Evolutionary conservation across 805 yeast genomes (phyloP), one percentile per base, ranked within the genome.

Genomic region (Candida hispaniensis): DNA sequence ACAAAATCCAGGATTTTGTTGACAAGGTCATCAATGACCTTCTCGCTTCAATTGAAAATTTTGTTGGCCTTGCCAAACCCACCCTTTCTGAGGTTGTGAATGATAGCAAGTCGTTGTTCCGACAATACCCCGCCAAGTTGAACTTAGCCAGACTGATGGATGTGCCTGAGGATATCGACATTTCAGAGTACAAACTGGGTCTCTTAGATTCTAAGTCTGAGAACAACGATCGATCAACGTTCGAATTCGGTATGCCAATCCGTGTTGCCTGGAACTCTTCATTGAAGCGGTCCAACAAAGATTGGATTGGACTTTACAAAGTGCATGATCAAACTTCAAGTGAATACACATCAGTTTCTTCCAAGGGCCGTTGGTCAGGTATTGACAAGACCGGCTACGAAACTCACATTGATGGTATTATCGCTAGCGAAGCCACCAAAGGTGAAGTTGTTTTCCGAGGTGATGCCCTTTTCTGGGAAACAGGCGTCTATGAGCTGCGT

Each of bases 251-350:
- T 1, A 53, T 60, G 6, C 70, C 78, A 2, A 64, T 80, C 15
- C 51, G 50, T 13, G 66, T 77, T 4, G 48, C 55, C 13, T 80
- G 79, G 75, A 50, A 54, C 16, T 59, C 75, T 1, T 77, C 80
- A 1, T 58, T 56, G 2, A 41, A 48, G 14, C 73, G 69, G 43
- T 57, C 70, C 11, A 39, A 56, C 0, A 63, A 60, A 26, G 86
- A 79, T 50, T 80, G 93, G 93, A 66, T 80, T 44, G 93, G 91
- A 1, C 54, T 80, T 18, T 80, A 80, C 55, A 69, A 70, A 36
- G 66, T 77, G 7, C 58, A 69, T 15, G 78, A 69, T 42, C 72
- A 80, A 11, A 67, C 73, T 4, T 60, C 60, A 20, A 63, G 73
- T 36, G 63, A 64, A 25, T 64, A 61, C 16, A 79, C 91, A 0